Percentiles rank a stretch among this genome's conserved stretches.
These are phyloP conservation scores for Xylaria intraflava DNA, from an alignment of 495 filamentous ascomycete species.

Conservation along the genomic window DNA sequence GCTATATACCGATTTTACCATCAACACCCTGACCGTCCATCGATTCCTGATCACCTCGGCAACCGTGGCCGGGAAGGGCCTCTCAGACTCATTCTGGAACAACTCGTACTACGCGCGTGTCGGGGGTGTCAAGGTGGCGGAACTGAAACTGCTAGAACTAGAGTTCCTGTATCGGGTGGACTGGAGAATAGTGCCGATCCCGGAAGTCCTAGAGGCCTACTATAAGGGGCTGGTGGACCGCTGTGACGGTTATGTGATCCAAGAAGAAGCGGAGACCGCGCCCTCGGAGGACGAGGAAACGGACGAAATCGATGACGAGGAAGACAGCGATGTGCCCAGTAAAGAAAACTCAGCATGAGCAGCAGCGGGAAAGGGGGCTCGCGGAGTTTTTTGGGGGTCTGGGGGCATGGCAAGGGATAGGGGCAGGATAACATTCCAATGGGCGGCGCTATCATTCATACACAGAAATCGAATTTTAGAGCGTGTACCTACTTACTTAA, in stretches of 20 bases:
- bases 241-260: slow-evolving; percentile 39
- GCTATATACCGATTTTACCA: slow-evolving; percentile 86
- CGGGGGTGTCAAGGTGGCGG: slow-evolving; percentile 79
- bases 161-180: slow-evolving; percentile 88
- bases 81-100: slow-evolving; percentile 96
- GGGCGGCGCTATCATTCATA: too few species aligned
- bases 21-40: slow-evolving; percentile 91
- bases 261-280: slow-evolving; percentile 23
- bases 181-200: slow-evolving; percentile 94
- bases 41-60: slow-evolving; percentile 94
- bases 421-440: background rate
- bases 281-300: slow-evolving; percentile 15
- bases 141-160: slow-evolving; percentile 87
- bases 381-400: background rate
- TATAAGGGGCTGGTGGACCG: slow-evolving; percentile 75
- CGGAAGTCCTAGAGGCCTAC: slow-evolving; percentile 87
- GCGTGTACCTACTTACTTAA: too few species aligned
- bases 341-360: background rate
- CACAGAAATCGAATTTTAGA: too few species aligned
- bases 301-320: slow-evolving; percentile 13
- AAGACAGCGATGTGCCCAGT: slow-evolving; percentile 10
- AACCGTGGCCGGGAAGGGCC: slow-evolving; percentile 89
- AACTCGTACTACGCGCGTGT: slow-evolving; percentile 93
- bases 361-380: background rate
- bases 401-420: background rate